phyloP scores from a whole-genome alignment of 2,329 filamentous ascomycete species.

The Neodidymelliopsis sp. region DNA sequence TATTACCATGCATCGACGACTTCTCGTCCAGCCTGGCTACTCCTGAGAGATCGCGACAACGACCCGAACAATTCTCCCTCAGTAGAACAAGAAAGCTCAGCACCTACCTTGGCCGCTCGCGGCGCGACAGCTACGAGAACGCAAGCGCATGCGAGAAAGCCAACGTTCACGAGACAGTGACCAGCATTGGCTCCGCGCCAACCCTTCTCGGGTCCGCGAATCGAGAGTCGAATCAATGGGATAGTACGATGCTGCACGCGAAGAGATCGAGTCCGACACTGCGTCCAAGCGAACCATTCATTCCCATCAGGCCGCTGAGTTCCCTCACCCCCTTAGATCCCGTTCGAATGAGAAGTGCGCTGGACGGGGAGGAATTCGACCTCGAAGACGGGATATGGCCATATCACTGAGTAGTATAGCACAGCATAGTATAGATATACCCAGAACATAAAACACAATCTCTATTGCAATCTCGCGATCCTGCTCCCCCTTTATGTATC shows the following conservation, averaged over 20 bases:
- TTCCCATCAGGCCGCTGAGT: slow-evolving; percentile 20
- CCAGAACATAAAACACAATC: too few relatives aligned
- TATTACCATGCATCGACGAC: slow-evolving; percentile 47
- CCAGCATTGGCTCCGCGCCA: slow-evolving; percentile 43
- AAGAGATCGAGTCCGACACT: slow-evolving; percentile 28
- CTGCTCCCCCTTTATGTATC: too few relatives aligned
- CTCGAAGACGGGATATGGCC: slow-evolving; percentile 6
- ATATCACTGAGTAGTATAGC: neutral
- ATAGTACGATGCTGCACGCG: slow-evolving; percentile 1
- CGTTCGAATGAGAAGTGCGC: slow-evolving; percentile 22
- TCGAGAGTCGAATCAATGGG: slow-evolving; percentile 21
- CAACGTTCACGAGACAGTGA: slow-evolving; percentile 41
- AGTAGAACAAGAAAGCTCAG: slow-evolving; percentile 29
- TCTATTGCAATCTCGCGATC: too few relatives aligned
- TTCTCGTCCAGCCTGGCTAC: slow-evolving; percentile 46
- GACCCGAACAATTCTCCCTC: neutral
- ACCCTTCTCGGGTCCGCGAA: slow-evolving; percentile 32
- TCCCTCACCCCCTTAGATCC: slow-evolving; percentile 36
- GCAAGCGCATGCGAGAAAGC: slow-evolving; percentile 44
- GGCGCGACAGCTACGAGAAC: slow-evolving; percentile 37
- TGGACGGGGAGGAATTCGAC: slow-evolving; percentile 20
- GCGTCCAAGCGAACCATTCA: slow-evolving; percentile 18
- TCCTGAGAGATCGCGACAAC: slow-evolving; percentile 11
- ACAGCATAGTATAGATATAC: too few relatives aligned
- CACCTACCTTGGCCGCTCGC: slow-evolving; percentile 37